Percentiles rank a stretch among this genome's conserved stretches.
These are phyloP conservation scores for Modicella reniformis DNA, from an alignment of 371 early-diverging fungal genomes.

Conservation along the genomic window DNA sequence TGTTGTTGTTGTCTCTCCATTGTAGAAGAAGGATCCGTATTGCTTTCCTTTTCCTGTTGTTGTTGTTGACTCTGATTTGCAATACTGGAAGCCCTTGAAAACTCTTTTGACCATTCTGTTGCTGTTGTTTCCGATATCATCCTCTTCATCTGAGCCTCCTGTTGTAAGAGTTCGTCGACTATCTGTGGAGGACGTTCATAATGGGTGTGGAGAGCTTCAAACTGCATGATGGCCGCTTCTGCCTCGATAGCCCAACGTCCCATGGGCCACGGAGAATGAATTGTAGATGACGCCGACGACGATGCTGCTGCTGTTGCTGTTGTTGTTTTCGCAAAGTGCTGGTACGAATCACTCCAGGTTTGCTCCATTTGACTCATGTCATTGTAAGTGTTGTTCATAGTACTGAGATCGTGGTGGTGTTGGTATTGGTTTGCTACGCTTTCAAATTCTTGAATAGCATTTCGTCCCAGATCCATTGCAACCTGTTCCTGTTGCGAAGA, in stretches of 20 bases:
- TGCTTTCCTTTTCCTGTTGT: neutral
- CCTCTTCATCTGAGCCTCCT: no score
- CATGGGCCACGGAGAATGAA: conserved; percentile 36
- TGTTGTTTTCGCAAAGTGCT: neutral
- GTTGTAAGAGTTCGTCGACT: neutral
- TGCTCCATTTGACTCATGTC: neutral
- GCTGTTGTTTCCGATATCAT: no score
- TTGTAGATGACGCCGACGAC: conserved; percentile 13
- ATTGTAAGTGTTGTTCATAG: neutral
- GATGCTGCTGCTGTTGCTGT: neutral
- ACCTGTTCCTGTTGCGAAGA: conserved; percentile 46
- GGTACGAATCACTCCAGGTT: neutral
- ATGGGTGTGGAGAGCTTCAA: conserved; percentile 20
- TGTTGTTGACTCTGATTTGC: neutral
- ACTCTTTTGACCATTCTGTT: neutral
- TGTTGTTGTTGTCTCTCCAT: neutral
- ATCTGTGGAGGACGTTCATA: neutral
- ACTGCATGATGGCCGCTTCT: conserved; percentile 35
- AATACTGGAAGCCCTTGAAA: neutral
- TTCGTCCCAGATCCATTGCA: conserved; percentile 23
- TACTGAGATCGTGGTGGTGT: conserved; percentile 1
- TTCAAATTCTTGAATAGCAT: neutral
- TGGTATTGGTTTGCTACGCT: no score
- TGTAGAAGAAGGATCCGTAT: no score
- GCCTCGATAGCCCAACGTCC: conserved; percentile 43